Conservation (phyloP, 805 yeast species). For the Pichia scutulata region DNA sequence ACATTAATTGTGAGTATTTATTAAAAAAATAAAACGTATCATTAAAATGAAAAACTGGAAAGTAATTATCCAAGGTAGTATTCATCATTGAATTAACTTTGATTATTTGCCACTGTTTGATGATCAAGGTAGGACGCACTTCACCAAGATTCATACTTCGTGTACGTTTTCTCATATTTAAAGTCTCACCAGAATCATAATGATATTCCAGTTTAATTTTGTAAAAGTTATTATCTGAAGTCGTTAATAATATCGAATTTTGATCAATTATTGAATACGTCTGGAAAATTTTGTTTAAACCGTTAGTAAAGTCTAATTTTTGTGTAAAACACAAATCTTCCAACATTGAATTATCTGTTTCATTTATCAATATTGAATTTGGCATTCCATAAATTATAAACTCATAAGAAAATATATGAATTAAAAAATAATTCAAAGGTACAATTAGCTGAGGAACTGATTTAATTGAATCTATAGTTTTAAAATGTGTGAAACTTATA, state of each 20-base stretch:
- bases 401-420: neutral
- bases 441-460: slow-evolving; percentile 2
- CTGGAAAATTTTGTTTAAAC: slow-evolving; percentile 3
- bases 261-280: neutral
- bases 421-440: slow-evolving; percentile 12
- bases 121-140: neutral
- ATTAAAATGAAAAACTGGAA: neutral
- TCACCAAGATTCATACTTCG: neutral
- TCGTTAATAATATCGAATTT: neutral
- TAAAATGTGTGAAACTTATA: too few relatives aligned
- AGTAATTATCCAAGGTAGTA: too few relatives aligned
- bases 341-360: neutral
- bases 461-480: too few relatives aligned
- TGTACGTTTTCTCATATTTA: neutral
- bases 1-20: neutral
- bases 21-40: neutral
- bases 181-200: neutral
- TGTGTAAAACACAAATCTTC: neutral
- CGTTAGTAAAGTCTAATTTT: slow-evolving; percentile 3
- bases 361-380: neutral
- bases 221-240: neutral
- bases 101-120: neutral
- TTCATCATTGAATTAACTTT: neutral
- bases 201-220: neutral
- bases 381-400: neutral